These are phyloP conservation scores for Achaetomium macrosporum DNA, from an alignment of 2,329 filamentous ascomycete species.

Conservation along the genomic window DNA sequence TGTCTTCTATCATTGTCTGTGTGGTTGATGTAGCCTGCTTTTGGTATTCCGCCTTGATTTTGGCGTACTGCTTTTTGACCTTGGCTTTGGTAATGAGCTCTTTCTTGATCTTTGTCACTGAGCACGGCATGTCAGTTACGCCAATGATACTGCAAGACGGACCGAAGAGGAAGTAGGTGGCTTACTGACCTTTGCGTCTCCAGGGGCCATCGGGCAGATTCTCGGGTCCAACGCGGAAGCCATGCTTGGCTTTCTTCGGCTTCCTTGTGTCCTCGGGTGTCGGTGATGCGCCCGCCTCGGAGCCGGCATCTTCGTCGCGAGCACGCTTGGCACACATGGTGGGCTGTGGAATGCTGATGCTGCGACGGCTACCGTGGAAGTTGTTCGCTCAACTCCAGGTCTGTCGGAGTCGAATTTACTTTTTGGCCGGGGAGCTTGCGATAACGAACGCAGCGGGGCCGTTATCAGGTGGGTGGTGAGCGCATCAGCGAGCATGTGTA, in stretches of 20 bases:
- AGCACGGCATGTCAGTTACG: not conserved
- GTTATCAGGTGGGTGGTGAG: too few species aligned
- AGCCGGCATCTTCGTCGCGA: slow-evolving; percentile 36
- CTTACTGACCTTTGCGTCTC: slow-evolving; percentile 66
- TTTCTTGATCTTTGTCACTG: slow-evolving; percentile 64
- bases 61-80: slow-evolving; percentile 86
- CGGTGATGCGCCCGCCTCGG: not conserved
- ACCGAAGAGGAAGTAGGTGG: not conserved
- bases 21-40: not conserved
- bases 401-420: not conserved
- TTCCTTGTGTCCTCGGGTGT: slow-evolving; percentile 25
- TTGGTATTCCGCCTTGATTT: slow-evolving; percentile 58
- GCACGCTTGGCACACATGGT: slow-evolving; percentile 56
- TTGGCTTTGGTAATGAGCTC: slow-evolving; percentile 88
- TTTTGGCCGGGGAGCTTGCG: not conserved
- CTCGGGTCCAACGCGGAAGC: slow-evolving; percentile 80
- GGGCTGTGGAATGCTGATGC: not conserved
- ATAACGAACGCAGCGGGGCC: too few species aligned
- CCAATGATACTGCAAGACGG: slow-evolving; percentile 1
- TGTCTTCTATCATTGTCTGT: too few species aligned
- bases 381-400: not conserved
- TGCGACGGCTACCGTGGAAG: not conserved
- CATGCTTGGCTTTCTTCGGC: slow-evolving; percentile 54
- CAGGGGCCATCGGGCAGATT: slow-evolving; percentile 89
- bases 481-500: too few species aligned